These are phyloP conservation scores for Blastobotrys serpentis DNA, from an alignment of 1,139 yeast genomes.

Conservation along the genomic window DNA sequence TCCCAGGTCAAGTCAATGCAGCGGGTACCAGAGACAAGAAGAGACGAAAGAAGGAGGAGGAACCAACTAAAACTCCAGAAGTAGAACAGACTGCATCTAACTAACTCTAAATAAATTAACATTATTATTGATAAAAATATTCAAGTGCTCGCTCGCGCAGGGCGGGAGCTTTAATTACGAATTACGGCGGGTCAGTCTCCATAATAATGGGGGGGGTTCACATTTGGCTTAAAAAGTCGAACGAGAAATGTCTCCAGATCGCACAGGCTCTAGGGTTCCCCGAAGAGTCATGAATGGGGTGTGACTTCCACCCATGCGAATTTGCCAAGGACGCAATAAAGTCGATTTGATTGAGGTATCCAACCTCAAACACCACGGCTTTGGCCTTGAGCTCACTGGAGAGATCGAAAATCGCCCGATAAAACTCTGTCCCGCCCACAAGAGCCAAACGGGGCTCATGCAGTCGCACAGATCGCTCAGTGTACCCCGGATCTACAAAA, in stretches of 20 bases:
- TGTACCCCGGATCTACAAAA: conserved; percentile 37
- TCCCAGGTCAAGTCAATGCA: conserved; percentile 60
- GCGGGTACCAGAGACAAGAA: conserved; percentile 34
- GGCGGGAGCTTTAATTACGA: no score
- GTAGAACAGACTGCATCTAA: not conserved
- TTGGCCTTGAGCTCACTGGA: conserved; percentile 41
- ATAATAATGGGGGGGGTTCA: no score
- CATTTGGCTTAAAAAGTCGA: not conserved
- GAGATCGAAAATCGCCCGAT: conserved; percentile 51
- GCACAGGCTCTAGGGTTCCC: conserved; percentile 39
- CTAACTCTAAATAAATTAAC: no score
- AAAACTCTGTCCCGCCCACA: conserved; percentile 73
- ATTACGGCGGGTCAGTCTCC: no score
- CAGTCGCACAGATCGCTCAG: conserved; percentile 60
- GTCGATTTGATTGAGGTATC: conserved; percentile 39
- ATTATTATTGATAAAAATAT: no score
- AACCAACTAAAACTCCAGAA: not conserved
- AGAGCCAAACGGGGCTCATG: conserved; percentile 81
- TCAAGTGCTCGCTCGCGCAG: no score
- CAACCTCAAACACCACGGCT: conserved; percentile 50
- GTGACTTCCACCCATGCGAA: conserved; percentile 32
- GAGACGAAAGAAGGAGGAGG: conserved; percentile 28
- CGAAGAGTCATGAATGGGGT: conserved; percentile 37
- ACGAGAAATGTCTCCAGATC: conserved; percentile 32
- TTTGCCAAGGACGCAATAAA: conserved; percentile 21